Evolutionary conservation across 768 basidiomycete species (phyloP), one percentile per base, ranked within the genome.

Genomic region (Phlebiopsis flavidoalba): DNA sequence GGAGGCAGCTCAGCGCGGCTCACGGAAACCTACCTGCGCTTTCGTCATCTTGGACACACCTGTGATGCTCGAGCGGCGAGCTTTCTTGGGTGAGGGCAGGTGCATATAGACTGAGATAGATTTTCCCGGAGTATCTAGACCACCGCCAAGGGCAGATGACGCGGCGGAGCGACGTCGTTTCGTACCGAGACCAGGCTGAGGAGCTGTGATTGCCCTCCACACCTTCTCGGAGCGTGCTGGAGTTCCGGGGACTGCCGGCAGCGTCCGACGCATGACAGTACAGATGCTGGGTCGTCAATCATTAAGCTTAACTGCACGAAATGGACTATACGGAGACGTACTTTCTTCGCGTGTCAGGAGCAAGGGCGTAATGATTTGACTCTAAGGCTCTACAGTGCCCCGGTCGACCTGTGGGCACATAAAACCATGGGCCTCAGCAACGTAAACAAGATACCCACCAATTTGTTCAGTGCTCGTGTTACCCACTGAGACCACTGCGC

Each of bases 401-500:
- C 79, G 75, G 12, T 73, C 74, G 61, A 77, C 77, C 80, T 81
- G 63, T 17, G 49, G n/a, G n/a, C 31, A 14, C 17, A 36, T 35
- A 5, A 53, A n/a, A 33, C 31, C 14, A 36, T 15, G 8, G 51
- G 19, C n/a, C 3, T 2, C 52, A 15, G 12, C 12, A 33, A 17
- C 8, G 12, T 31, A 26, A 11, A 14, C 45, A 17, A 3, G 50
- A 7, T 48, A 4, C 78, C 14, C 36, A 80, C 82, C 50, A 83
- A 72, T 60, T 75, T 78, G 37, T 75, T 71, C 0, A 82, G 72
- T 8, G 80, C 75, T 58, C 75, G 77, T 31, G 72, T 67, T 24
- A 83, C 78, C 79, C 79, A 82, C 31, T 68, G 75, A 14, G 75
- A 69, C 82, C 81, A 83, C 37, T 77, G 73, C 6, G 79, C 79